These are phyloP conservation scores for Kwoniella shandongensis DNA, from an alignment of 768 basidiomycete genomes.

Conservation along the genomic window DNA sequence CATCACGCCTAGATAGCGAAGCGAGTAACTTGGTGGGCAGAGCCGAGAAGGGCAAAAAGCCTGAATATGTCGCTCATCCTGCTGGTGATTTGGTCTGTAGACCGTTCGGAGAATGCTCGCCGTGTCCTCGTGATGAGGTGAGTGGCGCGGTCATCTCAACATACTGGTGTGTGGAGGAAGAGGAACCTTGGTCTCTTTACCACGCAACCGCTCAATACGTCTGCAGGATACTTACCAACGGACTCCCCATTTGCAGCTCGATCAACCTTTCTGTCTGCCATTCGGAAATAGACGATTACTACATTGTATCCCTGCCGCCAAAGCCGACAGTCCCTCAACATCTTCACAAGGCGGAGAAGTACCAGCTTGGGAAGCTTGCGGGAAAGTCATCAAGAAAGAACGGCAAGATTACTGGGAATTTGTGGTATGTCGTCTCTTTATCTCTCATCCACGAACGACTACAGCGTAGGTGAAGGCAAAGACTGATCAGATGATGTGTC, in stretches of 20 bases:
- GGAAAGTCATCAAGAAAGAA: slow-evolving; percentile 75
- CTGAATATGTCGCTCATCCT: slow-evolving; percentile 36
- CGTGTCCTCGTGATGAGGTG: slow-evolving; percentile 57
- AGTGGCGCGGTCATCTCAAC: slow-evolving; percentile 14
- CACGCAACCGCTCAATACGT: too few relatives aligned
- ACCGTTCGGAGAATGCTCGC: slow-evolving; percentile 57
- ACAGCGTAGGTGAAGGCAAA: background rate
- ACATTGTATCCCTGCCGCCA: slow-evolving; percentile 63
- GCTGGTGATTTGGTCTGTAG: slow-evolving; percentile 51
- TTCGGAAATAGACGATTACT: slow-evolving; percentile 88
- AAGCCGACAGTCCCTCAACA: slow-evolving; percentile 18
- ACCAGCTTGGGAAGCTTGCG: slow-evolving; percentile 90
- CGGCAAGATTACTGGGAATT: slow-evolving; percentile 89
- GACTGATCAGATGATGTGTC: background rate
- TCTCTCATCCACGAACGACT: background rate
- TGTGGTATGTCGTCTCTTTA: slow-evolving; percentile 61
- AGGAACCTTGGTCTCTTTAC: too few relatives aligned
- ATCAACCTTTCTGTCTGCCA: slow-evolving; percentile 91
- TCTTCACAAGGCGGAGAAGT: slow-evolving; percentile 55
- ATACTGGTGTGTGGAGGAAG: too few relatives aligned
- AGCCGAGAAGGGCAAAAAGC: slow-evolving; percentile 1
- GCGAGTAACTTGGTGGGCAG: background rate
- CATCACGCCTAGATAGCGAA: too few relatives aligned
- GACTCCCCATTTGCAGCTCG: slow-evolving; percentile 58
- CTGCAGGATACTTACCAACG: too few relatives aligned